Evolutionary conservation across 2,329 filamentous ascomycete genomes (phyloP).

Genomic region (Spiromastix sp.): DNA sequence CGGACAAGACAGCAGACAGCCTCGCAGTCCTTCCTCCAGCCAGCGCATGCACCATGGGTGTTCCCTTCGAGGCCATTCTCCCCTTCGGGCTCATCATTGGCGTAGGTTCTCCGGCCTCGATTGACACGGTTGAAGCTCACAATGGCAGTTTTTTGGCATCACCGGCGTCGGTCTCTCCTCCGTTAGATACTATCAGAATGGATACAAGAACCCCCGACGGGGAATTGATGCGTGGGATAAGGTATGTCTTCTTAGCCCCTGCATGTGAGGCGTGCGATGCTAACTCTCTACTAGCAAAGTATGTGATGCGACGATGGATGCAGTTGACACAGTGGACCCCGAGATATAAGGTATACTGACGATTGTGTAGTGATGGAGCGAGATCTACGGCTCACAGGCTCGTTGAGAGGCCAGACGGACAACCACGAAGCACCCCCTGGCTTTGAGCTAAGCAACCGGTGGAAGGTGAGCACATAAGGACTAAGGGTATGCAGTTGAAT

Average conservation of each 20-base stretch:
- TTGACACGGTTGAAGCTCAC: conserved; percentile 11
- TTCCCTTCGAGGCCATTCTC: conserved; percentile 56
- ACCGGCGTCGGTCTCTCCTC: conserved; percentile 48
- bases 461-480: conserved; percentile 48
- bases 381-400: conserved; percentile 53
- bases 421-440: conserved; percentile 47
- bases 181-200: conserved; percentile 51
- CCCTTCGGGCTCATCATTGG: conserved; percentile 54
- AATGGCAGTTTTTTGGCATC: conserved; percentile 48
- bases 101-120: conserved; percentile 34
- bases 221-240: conserved; percentile 55
- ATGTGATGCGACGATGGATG: conserved; percentile 17
- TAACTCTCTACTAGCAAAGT: conserved; percentile 45
- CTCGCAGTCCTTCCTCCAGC: background rate
- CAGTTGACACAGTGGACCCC: background rate
- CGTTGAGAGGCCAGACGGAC: conserved; percentile 51
- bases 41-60: conserved; percentile 41
- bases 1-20: background rate
- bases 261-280: conserved; percentile 17
- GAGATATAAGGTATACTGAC: conserved; percentile 8
- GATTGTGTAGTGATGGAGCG: conserved; percentile 52
- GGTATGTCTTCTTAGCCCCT: conserved; percentile 34
- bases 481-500: no score
- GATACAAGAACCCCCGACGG: conserved; percentile 51
- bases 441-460: conserved; percentile 58